Evolutionary conservation across 1,139 yeast species (phyloP).

Genomic region (Pichia terricola): DNA sequence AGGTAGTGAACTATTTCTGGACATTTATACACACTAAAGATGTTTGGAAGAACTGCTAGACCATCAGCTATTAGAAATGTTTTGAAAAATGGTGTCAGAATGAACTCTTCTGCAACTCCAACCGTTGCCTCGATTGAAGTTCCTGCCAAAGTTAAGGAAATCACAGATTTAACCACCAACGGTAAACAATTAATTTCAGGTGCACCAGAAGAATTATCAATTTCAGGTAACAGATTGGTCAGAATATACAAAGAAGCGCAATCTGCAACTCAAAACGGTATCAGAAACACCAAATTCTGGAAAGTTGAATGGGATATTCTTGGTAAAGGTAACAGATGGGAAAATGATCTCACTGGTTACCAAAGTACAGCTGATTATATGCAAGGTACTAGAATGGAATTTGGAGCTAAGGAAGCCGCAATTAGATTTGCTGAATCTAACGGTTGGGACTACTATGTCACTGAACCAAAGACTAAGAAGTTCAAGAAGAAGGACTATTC

Average conservation of each 20-base stretch:
- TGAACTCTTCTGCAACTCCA: slow-evolving; percentile 10
- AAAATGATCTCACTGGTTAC: slow-evolving; percentile 81
- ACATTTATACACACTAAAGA: neutral
- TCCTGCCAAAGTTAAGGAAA: slow-evolving; percentile 14
- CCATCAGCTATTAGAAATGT: neutral
- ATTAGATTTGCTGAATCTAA: slow-evolving; percentile 73
- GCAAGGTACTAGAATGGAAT: slow-evolving; percentile 78
- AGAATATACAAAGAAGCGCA: slow-evolving; percentile 72
- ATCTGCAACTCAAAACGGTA: slow-evolving; percentile 76
- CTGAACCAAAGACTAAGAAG: slow-evolving; percentile 69
- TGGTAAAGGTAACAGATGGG: slow-evolving; percentile 79
- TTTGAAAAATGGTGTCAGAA: slow-evolving; percentile 3
- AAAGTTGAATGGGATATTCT: slow-evolving; percentile 77
- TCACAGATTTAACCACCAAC: slow-evolving; percentile 18
- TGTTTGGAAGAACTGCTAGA: slow-evolving; percentile 8
- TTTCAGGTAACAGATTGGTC: slow-evolving; percentile 49
- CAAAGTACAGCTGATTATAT: slow-evolving; percentile 74
- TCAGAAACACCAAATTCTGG: slow-evolving; percentile 51
- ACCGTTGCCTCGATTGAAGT: slow-evolving; percentile 10
- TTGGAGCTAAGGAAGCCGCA: slow-evolving; percentile 70
- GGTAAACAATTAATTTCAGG: slow-evolving; percentile 64
- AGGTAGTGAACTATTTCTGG: too few species aligned
- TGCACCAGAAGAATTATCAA: slow-evolving; percentile 59
- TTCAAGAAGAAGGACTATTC: slow-evolving; percentile 73
- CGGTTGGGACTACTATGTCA: slow-evolving; percentile 78